Base-by-base conservation (phyloP, 108 stramenopile genomes). In the Skeletonema grethae region DNA sequence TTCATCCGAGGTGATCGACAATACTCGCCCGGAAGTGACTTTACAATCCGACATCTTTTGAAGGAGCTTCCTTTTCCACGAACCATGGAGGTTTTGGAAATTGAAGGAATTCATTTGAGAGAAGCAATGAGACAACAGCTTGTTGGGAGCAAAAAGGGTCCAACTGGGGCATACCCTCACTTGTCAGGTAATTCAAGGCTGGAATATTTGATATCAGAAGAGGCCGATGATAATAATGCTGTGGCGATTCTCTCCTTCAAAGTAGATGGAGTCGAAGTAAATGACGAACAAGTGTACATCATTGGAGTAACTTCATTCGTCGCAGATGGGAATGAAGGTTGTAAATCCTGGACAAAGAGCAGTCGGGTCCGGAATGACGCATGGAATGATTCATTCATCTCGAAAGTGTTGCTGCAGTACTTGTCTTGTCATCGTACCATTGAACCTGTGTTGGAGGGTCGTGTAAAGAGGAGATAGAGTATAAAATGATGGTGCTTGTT, bases 1-100 rank as follows among this genome's bases (percentile, higher is more conserved):
- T 81, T 81, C 41, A 81, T 81, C 18, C 61, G 80, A 59, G 80
- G 76, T 28, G 80, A 81, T 45, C 55, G 64, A 41, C 76, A 72
- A 25, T 81, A 81, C 63, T 38, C 29, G 43, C 64, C 80, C n/a
- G 76, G 80, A 60, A 69, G 64, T 28, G 61, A 48, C 8, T 60
- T 81, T 35, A 81, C 70, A 0, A 60, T 76, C 1, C 70, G 80
- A 0, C 64, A 81, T 29, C 22, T 81, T 13, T 38, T 81, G 57
- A 72, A 69, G 66, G 80, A 81, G 34, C 43, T 81, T 39, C 80
- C 80, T 0, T 81, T 81, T 45, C 80, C 80, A 28, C 25, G 50
- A 57, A 57, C 25, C 10, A 77, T 77, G 70, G 45, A 41, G 24
- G 76, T 72, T 4, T 65, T 81, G 58, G 55, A 72, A 38, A 64